A percentile compares a stretch with the other conserved stretches of the same genome.
These are phyloP conservation scores for Sporothrix dimorphospora DNA, from an alignment of 2,329 filamentous ascomycete genomes.

Conservation along the genomic window DNA sequence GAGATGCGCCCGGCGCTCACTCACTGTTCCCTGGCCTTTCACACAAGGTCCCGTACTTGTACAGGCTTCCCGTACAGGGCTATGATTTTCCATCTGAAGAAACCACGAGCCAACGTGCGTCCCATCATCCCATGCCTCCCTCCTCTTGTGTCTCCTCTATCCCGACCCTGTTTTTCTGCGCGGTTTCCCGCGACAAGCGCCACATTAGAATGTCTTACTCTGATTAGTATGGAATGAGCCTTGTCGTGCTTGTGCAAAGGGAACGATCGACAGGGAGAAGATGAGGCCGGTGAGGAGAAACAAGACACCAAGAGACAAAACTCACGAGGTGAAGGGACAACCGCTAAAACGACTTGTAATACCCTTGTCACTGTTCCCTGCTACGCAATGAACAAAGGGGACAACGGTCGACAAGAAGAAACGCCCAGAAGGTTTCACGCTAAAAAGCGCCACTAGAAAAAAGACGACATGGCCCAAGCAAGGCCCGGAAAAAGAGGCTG, in stretches of 20 bases:
- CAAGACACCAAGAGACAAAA: background rate
- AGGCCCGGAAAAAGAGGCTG: background rate
- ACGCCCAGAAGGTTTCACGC: constrained; percentile 17
- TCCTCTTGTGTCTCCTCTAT: background rate
- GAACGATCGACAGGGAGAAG: background rate
- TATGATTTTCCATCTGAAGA: background rate
- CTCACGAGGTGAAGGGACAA: background rate
- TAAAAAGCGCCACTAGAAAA: background rate
- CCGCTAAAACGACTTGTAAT: background rate
- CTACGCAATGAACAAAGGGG: background rate
- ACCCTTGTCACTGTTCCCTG: background rate
- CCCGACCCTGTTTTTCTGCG: background rate
- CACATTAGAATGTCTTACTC: background rate
- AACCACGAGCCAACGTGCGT: background rate
- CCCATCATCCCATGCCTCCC: background rate
- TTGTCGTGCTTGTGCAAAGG: too few relatives aligned
- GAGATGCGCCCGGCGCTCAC: background rate
- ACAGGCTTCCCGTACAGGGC: too few relatives aligned
- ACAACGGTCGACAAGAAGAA: constrained; percentile 9
- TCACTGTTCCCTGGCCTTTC: background rate
- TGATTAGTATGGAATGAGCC: background rate
- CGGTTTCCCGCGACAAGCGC: constrained; percentile 2
- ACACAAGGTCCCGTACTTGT: too few relatives aligned
- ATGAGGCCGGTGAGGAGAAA: background rate
- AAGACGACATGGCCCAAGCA: background rate